Base-by-base conservation (phyloP, 225 moss, liverwort and hornwort genomes). In the Pseudisothecium myosuroides region DNA sequence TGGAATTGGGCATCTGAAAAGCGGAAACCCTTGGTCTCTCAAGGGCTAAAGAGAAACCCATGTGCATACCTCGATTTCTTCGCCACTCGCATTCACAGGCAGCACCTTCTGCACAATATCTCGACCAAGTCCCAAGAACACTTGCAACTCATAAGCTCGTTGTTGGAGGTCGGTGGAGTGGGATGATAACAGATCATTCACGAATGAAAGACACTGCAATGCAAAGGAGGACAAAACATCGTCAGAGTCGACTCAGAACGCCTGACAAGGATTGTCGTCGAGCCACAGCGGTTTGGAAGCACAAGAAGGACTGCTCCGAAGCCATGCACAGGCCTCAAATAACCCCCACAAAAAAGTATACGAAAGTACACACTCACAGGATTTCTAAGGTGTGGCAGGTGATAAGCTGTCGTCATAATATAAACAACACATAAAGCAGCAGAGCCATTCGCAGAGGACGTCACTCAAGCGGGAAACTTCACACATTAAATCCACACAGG, bases 131-230 rank as follows among this genome's bases (percentile, higher is more conserved):
- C 75, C 92, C 91, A 99, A 93, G 63, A 99, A 94, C 36, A 94
- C 89, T 89, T 96, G 97, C 81, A 99, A 95, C 91, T 99, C 99
- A 87, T 99, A 99, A 58, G 99, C 97, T 76, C 99, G 95, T 88
- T 99, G 99, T 85, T 99, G 99, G 43, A 99, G 90, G 93, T 99
- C 99, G 64, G 99, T 99, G 58, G 95, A 99, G 93, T 99, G 96
- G 54, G 99, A 97, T 86, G 96, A 94, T 81, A 95, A 93, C 41
- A 99, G 95, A 67, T 94, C 99, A 60, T 99, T 95, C 50, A 97
- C 92, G 83, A 99, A 96, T 50, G 96, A 89, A 82, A 89, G 94
- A 88, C 94, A 96, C 99, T 98, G 94, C 88, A 80, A 88, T 36
- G 85, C 72, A 63, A 79, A 88, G 31, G 76, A 72, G 47, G 59